These are phyloP conservation scores for Apiospora koreana DNA, from an alignment of 2,329 filamentous ascomycete genomes.

Conservation along the genomic window DNA sequence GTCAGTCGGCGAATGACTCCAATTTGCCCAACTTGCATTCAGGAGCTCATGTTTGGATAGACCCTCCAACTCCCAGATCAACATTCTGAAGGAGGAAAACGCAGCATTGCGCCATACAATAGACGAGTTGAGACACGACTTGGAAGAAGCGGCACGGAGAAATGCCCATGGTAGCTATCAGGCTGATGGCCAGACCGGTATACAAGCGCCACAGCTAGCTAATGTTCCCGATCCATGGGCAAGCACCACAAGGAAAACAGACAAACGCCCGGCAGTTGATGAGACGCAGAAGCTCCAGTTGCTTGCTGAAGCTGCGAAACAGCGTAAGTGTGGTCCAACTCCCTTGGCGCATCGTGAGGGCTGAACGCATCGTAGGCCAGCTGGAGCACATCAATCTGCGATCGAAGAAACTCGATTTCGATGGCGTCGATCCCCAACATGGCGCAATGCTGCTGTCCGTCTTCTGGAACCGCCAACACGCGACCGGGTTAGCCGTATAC, in stretches of 20 bases:
- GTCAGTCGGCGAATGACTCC: neutral
- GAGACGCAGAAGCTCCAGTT: slow-evolving; percentile 39
- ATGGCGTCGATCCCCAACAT: slow-evolving; percentile 47
- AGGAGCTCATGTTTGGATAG: neutral
- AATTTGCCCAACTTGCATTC: neutral
- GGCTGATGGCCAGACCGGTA: neutral
- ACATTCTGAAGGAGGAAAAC: neutral
- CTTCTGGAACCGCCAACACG: slow-evolving; percentile 52
- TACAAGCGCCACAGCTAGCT: neutral
- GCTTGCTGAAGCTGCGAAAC: slow-evolving; percentile 41
- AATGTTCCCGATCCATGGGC: neutral
- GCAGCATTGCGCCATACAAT: neutral
- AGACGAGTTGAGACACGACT: neutral
- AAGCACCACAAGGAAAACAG: neutral
- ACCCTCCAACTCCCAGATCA: neutral
- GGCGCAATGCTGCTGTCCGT: neutral
- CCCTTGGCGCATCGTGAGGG: too few relatives aligned
- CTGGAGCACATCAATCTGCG: slow-evolving; percentile 49
- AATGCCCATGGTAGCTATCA: neutral
- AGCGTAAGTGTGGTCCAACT: neutral
- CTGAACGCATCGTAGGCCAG: slow-evolving; percentile 31
- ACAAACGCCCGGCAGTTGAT: slow-evolving; percentile 10
- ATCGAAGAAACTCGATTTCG: slow-evolving; percentile 52
- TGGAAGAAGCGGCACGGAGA: neutral
- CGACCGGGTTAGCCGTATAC: slow-evolving; percentile 49